Evolutionary conservation across 225 moss, liverwort and hornwort genomes (phyloP).

Genomic region (Bryum argenteum): DNA sequence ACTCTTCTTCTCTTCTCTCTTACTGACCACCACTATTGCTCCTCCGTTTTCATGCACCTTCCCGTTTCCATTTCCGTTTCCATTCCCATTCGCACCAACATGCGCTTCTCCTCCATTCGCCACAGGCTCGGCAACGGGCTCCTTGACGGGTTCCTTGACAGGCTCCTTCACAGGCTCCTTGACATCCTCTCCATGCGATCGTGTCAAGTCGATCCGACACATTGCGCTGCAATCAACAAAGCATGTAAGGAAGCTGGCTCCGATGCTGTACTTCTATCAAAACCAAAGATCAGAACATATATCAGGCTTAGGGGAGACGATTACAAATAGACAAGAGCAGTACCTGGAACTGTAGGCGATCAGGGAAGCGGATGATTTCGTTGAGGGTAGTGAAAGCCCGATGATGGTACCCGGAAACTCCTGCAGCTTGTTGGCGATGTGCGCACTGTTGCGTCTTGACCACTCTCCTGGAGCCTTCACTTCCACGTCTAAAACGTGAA

Average conservation of each 20-base stretch:
- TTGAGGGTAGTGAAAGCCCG: slow-evolving; percentile 80
- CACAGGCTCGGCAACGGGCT: slow-evolving; percentile 27
- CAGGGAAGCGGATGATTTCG: slow-evolving; percentile 66
- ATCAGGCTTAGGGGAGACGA: neutral
- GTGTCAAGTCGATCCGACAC: slow-evolving; percentile 92
- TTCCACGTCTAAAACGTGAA: slow-evolving; percentile 91
- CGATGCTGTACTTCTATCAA: neutral
- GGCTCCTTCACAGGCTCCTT: neutral
- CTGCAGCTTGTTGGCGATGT: slow-evolving; percentile 64
- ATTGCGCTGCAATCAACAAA: slow-evolving; percentile 69
- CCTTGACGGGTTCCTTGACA: too few relatives aligned
- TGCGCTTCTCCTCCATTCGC: slow-evolving; percentile 39
- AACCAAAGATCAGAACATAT: neutral
- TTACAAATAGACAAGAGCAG: too few relatives aligned
- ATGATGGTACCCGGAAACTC: slow-evolving; percentile 91
- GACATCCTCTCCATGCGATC: slow-evolving; percentile 51
- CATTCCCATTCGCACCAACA: slow-evolving; percentile 52
- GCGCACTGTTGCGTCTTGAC: slow-evolving; percentile 69
- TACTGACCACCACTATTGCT: slow-evolving; percentile 43
- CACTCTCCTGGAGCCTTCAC: slow-evolving; percentile 83
- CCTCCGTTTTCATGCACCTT: slow-evolving; percentile 54
- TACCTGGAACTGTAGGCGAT: slow-evolving; percentile 98
- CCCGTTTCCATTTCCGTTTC: slow-evolving; percentile 65
- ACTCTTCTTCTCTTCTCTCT: slow-evolving; percentile 27
- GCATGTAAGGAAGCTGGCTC: too few relatives aligned